Conservation (phyloP, 495 filamentous ascomycete genomes). For the Apiosordaria backusii region DNA sequence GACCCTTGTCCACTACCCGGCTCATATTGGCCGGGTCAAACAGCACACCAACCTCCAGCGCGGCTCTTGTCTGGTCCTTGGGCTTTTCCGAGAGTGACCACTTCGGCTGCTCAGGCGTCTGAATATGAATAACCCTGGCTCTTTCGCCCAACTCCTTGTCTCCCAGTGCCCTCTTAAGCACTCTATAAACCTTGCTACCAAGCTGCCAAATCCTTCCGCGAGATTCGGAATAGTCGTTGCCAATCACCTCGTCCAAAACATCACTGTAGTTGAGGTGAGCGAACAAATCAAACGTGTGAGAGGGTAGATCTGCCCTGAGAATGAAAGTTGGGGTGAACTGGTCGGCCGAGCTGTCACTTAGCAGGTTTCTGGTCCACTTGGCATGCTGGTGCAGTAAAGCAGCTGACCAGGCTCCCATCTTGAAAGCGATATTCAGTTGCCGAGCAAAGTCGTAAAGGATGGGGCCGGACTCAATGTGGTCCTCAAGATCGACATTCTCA, state of each 20-base stretch:
- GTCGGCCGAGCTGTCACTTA: slow-evolving; percentile 70
- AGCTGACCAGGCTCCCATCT: slow-evolving; percentile 88
- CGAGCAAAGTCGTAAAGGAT: slow-evolving; percentile 66
- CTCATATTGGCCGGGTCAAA: slow-evolving; percentile 66
- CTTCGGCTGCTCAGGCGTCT: slow-evolving; percentile 32
- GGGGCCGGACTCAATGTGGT: slow-evolving; percentile 33
- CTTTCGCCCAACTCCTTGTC: slow-evolving; percentile 56
- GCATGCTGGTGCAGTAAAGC: slow-evolving; percentile 66
- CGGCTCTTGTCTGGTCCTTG: slow-evolving; percentile 20
- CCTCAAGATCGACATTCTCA: slow-evolving; percentile 30
- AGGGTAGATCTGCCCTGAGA: slow-evolving; percentile 60
- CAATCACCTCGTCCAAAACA: slow-evolving; percentile 13
- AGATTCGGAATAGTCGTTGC: slow-evolving; percentile 24
- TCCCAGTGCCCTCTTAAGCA: slow-evolving; percentile 60
- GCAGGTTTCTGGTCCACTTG: slow-evolving; percentile 60
- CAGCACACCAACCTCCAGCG: slow-evolving; percentile 61
- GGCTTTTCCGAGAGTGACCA: slow-evolving; percentile 42
- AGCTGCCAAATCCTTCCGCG: slow-evolving; percentile 36
- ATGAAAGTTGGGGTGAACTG: slow-evolving; percentile 84
- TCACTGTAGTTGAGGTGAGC: slow-evolving; percentile 27
- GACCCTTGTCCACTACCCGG: slow-evolving; percentile 80
- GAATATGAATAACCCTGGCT: slow-evolving; percentile 60
- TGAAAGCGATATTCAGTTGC: slow-evolving; percentile 79
- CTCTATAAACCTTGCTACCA: slow-evolving; percentile 53
- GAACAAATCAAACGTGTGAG: slow-evolving; percentile 68